Conservation (phyloP, 2,329 filamentous ascomycete species). For the Aspergillus ruber region DNA sequence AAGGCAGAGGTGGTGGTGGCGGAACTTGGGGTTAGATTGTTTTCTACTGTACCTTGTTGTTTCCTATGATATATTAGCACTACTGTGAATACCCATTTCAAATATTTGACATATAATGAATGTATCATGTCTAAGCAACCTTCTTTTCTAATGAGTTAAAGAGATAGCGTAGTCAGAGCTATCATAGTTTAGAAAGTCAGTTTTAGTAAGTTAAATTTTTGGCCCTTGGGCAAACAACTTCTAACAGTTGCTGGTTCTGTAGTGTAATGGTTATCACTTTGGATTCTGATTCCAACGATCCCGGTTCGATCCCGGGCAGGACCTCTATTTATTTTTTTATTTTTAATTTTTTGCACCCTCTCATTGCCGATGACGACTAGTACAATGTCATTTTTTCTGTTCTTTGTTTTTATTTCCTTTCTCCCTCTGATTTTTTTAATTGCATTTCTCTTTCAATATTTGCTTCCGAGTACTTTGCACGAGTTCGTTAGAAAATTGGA, state of each 20-base stretch:
- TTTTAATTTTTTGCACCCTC: background rate
- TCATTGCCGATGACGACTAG: too few species aligned
- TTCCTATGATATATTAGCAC: background rate
- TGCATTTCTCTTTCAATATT: background rate
- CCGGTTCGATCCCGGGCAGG: conserved; percentile 20
- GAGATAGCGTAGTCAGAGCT: too few species aligned
- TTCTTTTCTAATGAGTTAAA: too few species aligned
- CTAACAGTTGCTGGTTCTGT: conserved; percentile 2
- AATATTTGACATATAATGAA: background rate
- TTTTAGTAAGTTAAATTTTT: too few species aligned
- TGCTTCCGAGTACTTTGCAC: background rate
- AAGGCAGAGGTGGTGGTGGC: conserved; percentile 77
- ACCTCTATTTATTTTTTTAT: conserved; percentile 4
- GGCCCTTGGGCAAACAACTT: background rate
- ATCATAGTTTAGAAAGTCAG: too few species aligned
- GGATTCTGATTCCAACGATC: conserved; percentile 20
- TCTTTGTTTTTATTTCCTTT: background rate
- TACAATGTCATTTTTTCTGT: too few species aligned
- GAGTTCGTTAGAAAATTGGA: background rate
- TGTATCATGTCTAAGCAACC: too few species aligned
- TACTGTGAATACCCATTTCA: background rate
- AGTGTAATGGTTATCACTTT: conserved; percentile 22
- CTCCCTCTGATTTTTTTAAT: background rate
- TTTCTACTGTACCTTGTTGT: conserved; percentile 4
- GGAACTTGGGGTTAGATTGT: conserved; percentile 70